Base-by-base conservation (phyloP, 108 stramenopile genomes). In the Aurantiochytrium sp. region DNA sequence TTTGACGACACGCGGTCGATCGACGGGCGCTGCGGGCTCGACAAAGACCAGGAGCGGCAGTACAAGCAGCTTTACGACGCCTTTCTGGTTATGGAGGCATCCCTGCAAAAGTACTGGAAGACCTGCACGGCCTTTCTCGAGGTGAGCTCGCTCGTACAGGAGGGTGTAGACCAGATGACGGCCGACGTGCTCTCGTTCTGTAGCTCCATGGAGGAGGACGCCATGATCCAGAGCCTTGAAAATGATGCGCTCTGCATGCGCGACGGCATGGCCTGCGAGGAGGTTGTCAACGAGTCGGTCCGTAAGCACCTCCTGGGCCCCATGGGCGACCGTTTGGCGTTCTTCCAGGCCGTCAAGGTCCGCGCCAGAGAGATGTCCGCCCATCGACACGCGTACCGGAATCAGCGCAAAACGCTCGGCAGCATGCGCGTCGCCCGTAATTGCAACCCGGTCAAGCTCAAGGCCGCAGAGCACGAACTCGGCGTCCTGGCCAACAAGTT, bases 121-220 rank as follows among this genome's bases (percentile, higher is more conserved):
- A 81, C 73, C n/a, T 81, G 73, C 45, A 81, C 73, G 32, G 73
- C 73, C n/a, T 81, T 81, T 48, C 73, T 81, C 39, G 42, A 81
- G 24, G 73, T 81, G 24, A 81, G 42, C 42, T 48, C 39, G 39
- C 30, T 81, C 0, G 32, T 81, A 24, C 73, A 81, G 30, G 73
- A 81, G 30, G 73, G 73, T 17, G 45, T 81, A 12, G 73, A 81
- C 39, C 73, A 81, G 45, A 81, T 81, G 73, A 81, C 73, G 12
- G 73, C 73, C n/a, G 73, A 81, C 45, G 73, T 81, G 24, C 45
- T 81, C n/a, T 48, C 73, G 1, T 81, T 48, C 45, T 81, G 73
- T 24, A 81, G 73, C 1, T 81, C 73, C 8, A 41, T 81, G 42
- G 73, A 81, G 73, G 73, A 81, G 32, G 45, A 81, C 45, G 39